Evolutionary conservation across 2,329 filamentous ascomycete species (phyloP).

Genomic region (Ceratocystis lukuohia): DNA sequence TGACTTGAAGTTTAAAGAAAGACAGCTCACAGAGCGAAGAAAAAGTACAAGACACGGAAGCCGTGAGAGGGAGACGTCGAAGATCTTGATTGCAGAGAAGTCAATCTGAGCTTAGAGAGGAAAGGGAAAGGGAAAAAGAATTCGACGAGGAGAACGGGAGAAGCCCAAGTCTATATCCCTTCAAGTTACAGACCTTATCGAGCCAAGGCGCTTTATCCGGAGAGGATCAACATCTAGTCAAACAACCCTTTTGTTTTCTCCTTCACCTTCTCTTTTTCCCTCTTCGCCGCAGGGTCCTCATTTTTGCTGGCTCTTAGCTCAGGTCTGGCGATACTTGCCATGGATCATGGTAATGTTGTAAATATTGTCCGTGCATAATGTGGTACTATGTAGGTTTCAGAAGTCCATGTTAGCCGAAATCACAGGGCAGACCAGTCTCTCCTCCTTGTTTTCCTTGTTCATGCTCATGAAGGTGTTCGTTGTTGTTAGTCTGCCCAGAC

Average conservation of each 20-base stretch:
- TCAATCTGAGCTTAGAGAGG: neutral
- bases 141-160: neutral
- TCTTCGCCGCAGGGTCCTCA: neutral
- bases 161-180: neutral
- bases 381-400: neutral
- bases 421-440: neutral
- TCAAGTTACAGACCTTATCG: neutral
- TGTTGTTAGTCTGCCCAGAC: neutral
- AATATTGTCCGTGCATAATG: neutral
- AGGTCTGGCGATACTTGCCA: neutral
- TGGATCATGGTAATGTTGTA: neutral
- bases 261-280: neutral
- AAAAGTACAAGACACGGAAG: neutral
- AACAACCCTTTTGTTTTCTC: neutral
- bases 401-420: slow-evolving; percentile 5
- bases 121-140: neutral
- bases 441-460: neutral
- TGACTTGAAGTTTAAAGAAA: slow-evolving; percentile 5
- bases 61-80: neutral
- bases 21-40: slow-evolving; percentile 12
- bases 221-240: neutral
- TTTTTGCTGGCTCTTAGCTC: neutral
- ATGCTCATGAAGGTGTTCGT: neutral
- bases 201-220: neutral
- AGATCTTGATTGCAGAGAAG: slow-evolving; percentile 6